Evolutionary conservation across 345 rosid genomes (phyloP).

Genomic region (Heritiera fomes): DNA sequence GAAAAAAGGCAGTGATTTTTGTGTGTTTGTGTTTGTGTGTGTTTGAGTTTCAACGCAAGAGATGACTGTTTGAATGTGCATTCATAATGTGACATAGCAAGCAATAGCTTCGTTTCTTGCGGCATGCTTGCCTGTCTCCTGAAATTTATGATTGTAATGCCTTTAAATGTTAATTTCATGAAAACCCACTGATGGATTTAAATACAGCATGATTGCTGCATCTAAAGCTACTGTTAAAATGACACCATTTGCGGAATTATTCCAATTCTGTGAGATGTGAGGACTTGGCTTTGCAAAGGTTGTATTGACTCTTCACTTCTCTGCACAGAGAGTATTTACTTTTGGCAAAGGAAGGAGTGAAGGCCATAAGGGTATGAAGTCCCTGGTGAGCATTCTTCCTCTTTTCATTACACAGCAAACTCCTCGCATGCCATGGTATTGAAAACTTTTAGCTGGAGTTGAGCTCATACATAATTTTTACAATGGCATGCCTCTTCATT

Average conservation of each 20-base stretch:
- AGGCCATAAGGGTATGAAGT: constrained; percentile 97
- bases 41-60: no score
- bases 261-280: background rate
- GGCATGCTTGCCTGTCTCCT: no score
- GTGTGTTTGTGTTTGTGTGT: no score
- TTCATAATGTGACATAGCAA: no score
- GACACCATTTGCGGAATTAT: background rate
- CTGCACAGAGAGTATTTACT: constrained; percentile 72
- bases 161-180: no score
- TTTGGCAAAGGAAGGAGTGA: constrained; percentile 90
- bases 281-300: background rate
- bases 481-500: background rate
- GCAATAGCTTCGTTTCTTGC: no score
- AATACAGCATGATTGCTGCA: background rate
- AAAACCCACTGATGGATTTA: background rate
- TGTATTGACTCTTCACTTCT: background rate
- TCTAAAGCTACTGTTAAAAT: background rate
- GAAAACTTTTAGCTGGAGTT: background rate
- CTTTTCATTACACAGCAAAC: background rate
- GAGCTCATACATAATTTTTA: background rate
- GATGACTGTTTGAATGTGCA: no score
- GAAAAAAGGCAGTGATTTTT: no score
- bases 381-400: constrained; percentile 57
- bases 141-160: no score
- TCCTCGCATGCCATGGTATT: background rate